Evolutionary conservation across 2,329 filamentous ascomycete species (phyloP), one percentile per base, ranked within the genome.

Genomic region (Pseudogymnoascus sp.): DNA sequence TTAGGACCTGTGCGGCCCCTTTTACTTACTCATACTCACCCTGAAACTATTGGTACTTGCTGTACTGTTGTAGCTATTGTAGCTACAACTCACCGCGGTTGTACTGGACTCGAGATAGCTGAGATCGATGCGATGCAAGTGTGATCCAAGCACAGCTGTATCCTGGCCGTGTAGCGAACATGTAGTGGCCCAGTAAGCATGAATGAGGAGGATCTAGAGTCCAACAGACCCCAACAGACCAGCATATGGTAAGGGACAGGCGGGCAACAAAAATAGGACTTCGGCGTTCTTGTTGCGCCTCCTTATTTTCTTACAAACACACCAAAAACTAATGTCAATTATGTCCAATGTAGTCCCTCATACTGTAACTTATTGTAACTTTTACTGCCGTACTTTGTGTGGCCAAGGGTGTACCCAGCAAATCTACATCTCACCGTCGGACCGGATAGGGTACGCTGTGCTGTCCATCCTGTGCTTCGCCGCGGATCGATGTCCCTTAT

Each of bases 371-470:
- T 3, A 15, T 13, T 29, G 21, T 21, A 21, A 21, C 21, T 21
- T 21, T 21, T 21, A 21, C 21, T 29, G 1, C 13, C 25, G n/a
- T 29, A 29, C 42, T 21, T 21, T 21, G n/a, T 18, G 3, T 27
- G 25, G 21, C 42, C 42, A 48, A 48, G 27, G 27, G 37, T 27
- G 45, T 52, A 52, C 45, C 45, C 27, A 31, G 27, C 45, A 52
- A 52, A 52, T 52, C 45, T 52, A 52, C 45, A 52, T 52, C 45
- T 52, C 45, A 52, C 45, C 45, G 45, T 52, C 45, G 45, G 45
- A 52, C 45, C 45, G 27, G 27, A 52, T 52, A 33, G 27, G 45
- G 45, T 31, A 8, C 27, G n/a, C 27, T 10, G 8, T 31, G 27
- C 27, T 52, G 45, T 52, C 45, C 27, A 52, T 52, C 45, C 45